Evolutionary conservation across 257 asterid species (phyloP), one percentile per base, ranked within the genome.

Genomic region (Petunia secreta): DNA sequence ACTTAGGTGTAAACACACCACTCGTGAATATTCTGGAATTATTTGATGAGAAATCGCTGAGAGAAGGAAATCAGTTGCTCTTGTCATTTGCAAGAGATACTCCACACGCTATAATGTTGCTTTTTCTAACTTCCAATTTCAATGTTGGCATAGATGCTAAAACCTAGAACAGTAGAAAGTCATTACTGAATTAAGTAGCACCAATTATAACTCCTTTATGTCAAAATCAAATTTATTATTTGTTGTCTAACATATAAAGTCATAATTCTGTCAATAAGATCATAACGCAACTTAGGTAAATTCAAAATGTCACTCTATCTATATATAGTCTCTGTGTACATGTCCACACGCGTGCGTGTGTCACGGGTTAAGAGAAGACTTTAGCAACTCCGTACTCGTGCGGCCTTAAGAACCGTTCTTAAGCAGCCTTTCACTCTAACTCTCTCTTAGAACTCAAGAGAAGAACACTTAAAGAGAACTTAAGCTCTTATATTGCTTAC

Each of bases 231-330:
- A 50, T 48, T 71, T 41, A 71, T 25, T 1, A 3, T 2, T 71
- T 48, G 44, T 71, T 71, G 60, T 46, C 77, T 48, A 44, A 46
- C 41, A 71, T 46, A 25, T 46, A 46, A 71, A 71, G 25, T 48
- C 60, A 48, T 71, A 71, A 48, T 71, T 50, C 25, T 71, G 11
- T 34, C 34, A 34, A 34, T 36, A 34, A 34, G 13, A 71, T 71
- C 34, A 10, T 0, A 71, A 48, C 7, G 6, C 44, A 46, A 2
- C 43, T 71, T 25, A 10, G 16, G 3, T 3, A 1, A 66, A 66
- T 15, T 66, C 15, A 66, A 66, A 15, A 0, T 6, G 40, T 15
- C 40, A 66, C 75, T 66, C 14, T 15, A 41, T 66, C 13, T 66
- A 0, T 6, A 65, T 13, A 2, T 65, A 14, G 37, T 25, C 25